Evolutionary conservation across 371 early-diverging fungal species (phyloP).

Genomic region (Entomophthora muscae): DNA sequence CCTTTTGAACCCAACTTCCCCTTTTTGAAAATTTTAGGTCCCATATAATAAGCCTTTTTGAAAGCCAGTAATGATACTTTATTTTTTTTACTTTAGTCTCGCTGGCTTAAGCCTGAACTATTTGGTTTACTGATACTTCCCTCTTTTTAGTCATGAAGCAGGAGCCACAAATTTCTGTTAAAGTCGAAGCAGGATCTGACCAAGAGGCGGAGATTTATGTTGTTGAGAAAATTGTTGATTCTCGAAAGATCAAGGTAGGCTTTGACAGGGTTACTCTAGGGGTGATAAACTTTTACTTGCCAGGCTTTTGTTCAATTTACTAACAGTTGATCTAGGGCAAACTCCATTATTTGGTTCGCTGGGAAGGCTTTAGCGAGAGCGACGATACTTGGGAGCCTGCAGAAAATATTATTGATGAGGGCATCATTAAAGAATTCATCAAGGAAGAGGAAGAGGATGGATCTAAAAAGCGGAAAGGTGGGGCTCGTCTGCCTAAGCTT

Average conservation of each 20-base stretch:
- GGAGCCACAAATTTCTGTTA: no score
- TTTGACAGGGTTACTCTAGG: background rate
- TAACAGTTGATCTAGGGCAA: constrained; percentile 13
- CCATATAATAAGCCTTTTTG: no score
- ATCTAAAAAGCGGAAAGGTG: constrained; percentile 11
- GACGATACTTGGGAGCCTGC: constrained; percentile 14
- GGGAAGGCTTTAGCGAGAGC: constrained; percentile 9
- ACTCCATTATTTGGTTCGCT: constrained; percentile 12
- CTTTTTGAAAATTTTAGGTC: no score
- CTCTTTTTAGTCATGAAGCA: no score
- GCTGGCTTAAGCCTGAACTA: no score
- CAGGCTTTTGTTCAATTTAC: no score
- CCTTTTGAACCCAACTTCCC: no score
- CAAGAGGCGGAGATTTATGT: background rate
- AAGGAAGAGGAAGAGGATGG: constrained; percentile 9
- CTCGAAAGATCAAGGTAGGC: constrained; percentile 1
- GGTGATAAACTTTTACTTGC: background rate
- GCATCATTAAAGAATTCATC: constrained; percentile 11
- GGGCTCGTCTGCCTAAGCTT: constrained; percentile 1
- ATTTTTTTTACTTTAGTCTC: no score
- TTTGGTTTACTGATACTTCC: no score
- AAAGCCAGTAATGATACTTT: no score
- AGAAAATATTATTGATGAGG: constrained; percentile 5
- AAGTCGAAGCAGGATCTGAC: no score
- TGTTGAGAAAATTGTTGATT: constrained; percentile 7